phyloP scores from a whole-genome alignment of 257 asterid species.

The Rubia yunnanensis region DNA sequence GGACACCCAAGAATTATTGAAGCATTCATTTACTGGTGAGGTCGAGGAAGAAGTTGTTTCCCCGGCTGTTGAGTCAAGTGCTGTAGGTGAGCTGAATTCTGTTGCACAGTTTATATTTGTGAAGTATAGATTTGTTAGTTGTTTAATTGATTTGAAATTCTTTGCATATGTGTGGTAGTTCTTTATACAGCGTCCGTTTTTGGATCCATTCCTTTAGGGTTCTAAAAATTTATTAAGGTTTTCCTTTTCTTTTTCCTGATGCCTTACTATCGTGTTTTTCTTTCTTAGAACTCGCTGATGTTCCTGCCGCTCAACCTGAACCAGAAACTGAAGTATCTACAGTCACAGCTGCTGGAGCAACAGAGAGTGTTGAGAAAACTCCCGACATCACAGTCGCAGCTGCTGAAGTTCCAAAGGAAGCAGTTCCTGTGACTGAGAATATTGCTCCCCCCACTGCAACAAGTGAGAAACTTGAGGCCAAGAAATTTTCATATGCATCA shows the following conservation, averaged over 20 bases:
- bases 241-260: not conserved
- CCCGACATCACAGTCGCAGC: not conserved
- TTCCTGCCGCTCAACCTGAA: slow-evolving; percentile 3
- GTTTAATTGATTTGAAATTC: not conserved
- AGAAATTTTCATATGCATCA: slow-evolving; percentile 46
- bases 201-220: not conserved
- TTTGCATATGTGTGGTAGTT: not conserved
- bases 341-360: not conserved
- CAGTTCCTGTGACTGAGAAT: slow-evolving; percentile 8
- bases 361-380: not conserved
- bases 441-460: slow-evolving; percentile 9
- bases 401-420: slow-evolving; percentile 5
- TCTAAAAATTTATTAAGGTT: not conserved
- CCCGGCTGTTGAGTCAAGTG: slow-evolving; percentile 19
- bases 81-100: not conserved
- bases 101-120: too few relatives aligned
- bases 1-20: slow-evolving; percentile 11
- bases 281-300: slow-evolving; percentile 3
- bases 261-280: not conserved
- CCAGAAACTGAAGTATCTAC: not conserved
- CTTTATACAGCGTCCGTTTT: not conserved
- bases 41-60: slow-evolving; percentile 4
- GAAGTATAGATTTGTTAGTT: not conserved
- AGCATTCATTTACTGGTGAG: not conserved
- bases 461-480: slow-evolving; percentile 11